Conservation (phyloP, 2,329 filamentous ascomycete genomes). For the Fusarium sarcochroum region DNA sequence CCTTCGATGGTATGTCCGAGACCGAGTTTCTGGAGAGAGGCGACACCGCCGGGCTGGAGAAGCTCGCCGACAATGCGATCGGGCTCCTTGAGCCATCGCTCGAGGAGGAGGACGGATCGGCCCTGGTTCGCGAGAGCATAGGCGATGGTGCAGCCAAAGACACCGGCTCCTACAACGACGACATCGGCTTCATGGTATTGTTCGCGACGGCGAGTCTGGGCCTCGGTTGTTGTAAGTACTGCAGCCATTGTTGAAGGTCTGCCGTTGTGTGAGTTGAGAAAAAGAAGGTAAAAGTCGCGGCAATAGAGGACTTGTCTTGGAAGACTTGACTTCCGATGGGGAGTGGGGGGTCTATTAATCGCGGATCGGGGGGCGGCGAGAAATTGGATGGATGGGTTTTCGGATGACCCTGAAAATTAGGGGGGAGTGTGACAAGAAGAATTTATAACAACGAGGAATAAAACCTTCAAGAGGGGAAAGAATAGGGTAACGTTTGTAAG, state of each 20-base stretch:
- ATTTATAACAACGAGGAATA: not conserved
- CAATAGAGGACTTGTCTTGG: conserved; percentile 18
- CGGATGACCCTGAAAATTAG: conserved; percentile 31
- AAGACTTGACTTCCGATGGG: conserved; percentile 35
- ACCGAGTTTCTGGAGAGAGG: conserved; percentile 84
- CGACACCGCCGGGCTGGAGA: conserved; percentile 90
- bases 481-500: not conserved
- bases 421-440: conserved; percentile 13
- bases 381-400: conserved; percentile 38
- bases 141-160: conserved; percentile 90
- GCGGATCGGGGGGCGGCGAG: conserved; percentile 40
- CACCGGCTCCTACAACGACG: conserved; percentile 91
- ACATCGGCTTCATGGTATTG: conserved; percentile 80
- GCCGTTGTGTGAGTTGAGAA: conserved; percentile 11
- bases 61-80: conserved; percentile 97
- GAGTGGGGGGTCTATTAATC: conserved; percentile 36
- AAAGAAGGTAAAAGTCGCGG: conserved; percentile 3
- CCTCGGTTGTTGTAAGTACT: conserved; percentile 54
- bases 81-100: conserved; percentile 90
- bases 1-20: conserved; percentile 85
- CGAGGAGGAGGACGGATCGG: conserved; percentile 89
- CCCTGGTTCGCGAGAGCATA: conserved; percentile 89
- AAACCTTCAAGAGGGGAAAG: not conserved
- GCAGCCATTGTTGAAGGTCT: conserved; percentile 51
- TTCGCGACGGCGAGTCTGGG: conserved; percentile 64